Percentiles rank a stretch among this genome's conserved stretches.
Evolutionary conservation across 163 green algal species (phyloP).

Genomic region (Scenedesmus sp.): DNA sequence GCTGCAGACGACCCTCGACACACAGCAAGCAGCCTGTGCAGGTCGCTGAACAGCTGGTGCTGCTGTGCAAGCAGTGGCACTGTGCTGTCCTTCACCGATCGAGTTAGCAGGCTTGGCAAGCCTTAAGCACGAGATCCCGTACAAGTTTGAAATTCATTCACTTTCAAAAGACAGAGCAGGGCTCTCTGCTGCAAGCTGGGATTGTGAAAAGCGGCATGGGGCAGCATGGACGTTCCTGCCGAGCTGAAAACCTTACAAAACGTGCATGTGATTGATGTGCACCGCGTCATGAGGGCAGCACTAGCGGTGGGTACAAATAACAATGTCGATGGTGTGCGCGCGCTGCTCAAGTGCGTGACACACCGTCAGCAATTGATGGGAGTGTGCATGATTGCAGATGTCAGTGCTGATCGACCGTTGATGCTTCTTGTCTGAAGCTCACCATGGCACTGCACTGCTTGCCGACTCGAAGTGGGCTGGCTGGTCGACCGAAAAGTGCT

Average conservation of each 20-base stretch:
- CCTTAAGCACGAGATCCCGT: background rate
- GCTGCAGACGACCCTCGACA: background rate
- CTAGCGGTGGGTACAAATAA: background rate
- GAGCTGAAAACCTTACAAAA: background rate
- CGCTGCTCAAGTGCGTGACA: background rate
- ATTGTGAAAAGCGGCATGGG: background rate
- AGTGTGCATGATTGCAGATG: background rate
- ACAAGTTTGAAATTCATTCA: background rate
- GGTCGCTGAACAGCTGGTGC: no score
- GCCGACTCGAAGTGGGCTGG: background rate
- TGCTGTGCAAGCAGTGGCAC: background rate
- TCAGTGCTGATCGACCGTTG: background rate
- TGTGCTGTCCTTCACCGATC: background rate
- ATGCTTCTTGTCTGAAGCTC: background rate
- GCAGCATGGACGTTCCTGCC: background rate
- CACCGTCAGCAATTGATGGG: background rate
- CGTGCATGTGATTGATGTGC: no score
- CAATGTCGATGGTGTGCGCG: background rate
- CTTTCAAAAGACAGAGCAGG: background rate
- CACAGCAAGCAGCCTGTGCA: background rate
- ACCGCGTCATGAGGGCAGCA: background rate
- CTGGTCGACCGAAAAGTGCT: background rate
- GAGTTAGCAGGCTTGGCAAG: background rate
- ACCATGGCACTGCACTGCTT: background rate
- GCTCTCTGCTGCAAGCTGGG: background rate